These are phyloP conservation scores for Tulasnella sp. DNA, from an alignment of 768 basidiomycete species.

Conservation along the genomic window DNA sequence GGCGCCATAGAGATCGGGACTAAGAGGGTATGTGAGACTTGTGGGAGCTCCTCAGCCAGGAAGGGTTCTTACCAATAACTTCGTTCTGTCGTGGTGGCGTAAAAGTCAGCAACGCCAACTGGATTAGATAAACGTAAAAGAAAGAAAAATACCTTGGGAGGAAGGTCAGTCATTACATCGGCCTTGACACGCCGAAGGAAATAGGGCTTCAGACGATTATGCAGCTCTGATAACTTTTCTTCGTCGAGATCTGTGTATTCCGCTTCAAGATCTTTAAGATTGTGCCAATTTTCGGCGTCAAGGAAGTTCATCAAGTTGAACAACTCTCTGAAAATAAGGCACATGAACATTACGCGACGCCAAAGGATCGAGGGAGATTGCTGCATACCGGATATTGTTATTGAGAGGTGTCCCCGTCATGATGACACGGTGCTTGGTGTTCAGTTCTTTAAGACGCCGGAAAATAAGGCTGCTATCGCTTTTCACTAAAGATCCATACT, in stretches of 20 bases:
- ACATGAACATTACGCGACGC: not conserved
- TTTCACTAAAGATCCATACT: conserved; percentile 52
- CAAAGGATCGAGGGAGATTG: not conserved
- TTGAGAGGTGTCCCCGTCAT: conserved; percentile 97
- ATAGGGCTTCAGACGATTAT: conserved; percentile 68
- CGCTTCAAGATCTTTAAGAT: conserved; percentile 60
- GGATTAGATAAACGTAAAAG: not conserved
- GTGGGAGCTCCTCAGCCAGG: not conserved
- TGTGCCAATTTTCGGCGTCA: conserved; percentile 64
- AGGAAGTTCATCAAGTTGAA: conserved; percentile 98
- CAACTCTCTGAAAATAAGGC: conserved; percentile 48
- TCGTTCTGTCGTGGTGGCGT: conserved; percentile 57
- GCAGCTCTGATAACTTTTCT: conserved; percentile 71
- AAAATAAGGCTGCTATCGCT: conserved; percentile 72
- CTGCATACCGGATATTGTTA: conserved; percentile 65
- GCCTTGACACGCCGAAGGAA: conserved; percentile 91
- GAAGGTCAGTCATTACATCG: conserved; percentile 77
- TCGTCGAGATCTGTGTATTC: conserved; percentile 72
- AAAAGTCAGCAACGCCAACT: not conserved
- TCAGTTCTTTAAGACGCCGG: conserved; percentile 72
- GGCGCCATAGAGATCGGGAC: conserved; percentile 84
- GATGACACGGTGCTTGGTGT: conserved; percentile 68
- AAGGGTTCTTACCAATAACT: conserved; percentile 42
- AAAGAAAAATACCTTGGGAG: conserved; percentile 59
- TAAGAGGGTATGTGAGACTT: conserved; percentile 22